Base-by-base conservation (phyloP, 1,139 yeast species). In the Suhomyces yuchorum region DNA sequence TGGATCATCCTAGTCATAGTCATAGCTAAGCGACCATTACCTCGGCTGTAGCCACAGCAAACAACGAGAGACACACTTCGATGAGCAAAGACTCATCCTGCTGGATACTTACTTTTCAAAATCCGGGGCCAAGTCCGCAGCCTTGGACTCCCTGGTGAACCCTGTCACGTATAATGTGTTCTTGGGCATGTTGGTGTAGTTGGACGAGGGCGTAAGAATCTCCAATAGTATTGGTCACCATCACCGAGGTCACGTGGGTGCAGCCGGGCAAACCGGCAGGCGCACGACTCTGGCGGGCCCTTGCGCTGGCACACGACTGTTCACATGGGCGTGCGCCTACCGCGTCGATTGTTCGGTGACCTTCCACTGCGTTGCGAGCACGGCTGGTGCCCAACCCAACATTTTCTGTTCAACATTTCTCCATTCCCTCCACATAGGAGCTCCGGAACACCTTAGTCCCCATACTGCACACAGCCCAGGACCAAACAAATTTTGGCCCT, bases 161-260 rank as follows among this genome's bases (percentile, higher is more conserved):
- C 90, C 87, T 6, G 85, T 79, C 39, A 82, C 85, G 60, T 82
- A 82, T 49, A 82, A 70, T 22, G 86, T 81, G 58, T 77, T 79
- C 59, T 73, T 73, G 23, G 82, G 82, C 84, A 78, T 79, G 37
- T 39, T 20, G 18, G 28, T 8, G 22, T 18, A 3, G 22, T 18
- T 11, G 38, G 26, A 20, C 8, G 28, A 20, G 38, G 26, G 20
- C 11, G 23, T 14, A n/a, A 22, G 26, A 19, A 15, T 20, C n/a
- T n/a, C 24, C 8, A 20, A 15, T 17, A 20, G 38, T 3, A 26
- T 26, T 35, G 26, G 38, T n/a, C 34, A 14, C 18, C 18, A 11
- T 7, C 17, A n/a, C 14, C 20, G 5, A 14, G 18, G 24, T 20
- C 26, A 35, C 38, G 28, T 35, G 26, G n/a, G 7, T 7, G 23